A percentile compares a stretch with the other conserved stretches of the same genome.
phyloP scores from a whole-genome alignment of 805 yeast genomes.

The Starmerella stellata region DNA sequence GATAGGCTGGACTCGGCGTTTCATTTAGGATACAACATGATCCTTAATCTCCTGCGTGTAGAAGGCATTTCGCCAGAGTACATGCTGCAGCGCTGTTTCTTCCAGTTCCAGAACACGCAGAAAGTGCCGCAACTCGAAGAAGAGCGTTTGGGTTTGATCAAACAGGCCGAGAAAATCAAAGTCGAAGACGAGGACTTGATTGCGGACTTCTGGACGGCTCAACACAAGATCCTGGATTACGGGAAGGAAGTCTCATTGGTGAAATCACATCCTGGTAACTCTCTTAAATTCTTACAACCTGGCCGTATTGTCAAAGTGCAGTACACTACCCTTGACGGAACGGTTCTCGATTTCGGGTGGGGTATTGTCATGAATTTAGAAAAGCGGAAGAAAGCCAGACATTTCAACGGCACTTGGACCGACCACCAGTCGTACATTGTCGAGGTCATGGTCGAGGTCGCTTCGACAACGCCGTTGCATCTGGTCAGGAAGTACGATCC shows the following conservation, averaged over 20 bases:
- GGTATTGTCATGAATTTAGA: constrained; percentile 65
- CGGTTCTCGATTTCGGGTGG: constrained; percentile 74
- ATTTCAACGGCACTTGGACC: constrained; percentile 38
- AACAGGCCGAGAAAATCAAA: constrained; percentile 30
- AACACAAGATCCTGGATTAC: constrained; percentile 51
- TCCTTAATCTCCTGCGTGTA: constrained; percentile 80
- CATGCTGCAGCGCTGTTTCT: constrained; percentile 86
- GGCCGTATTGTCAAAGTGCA: constrained; percentile 68
- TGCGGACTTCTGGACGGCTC: constrained; percentile 66
- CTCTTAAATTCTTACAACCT: constrained; percentile 64
- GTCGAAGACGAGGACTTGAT: constrained; percentile 61
- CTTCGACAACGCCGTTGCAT: constrained; percentile 52
- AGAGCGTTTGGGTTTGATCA: constrained; percentile 37
- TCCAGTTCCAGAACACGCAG: constrained; percentile 83
- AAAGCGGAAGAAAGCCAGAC: constrained; percentile 37
- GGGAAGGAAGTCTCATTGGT: constrained; percentile 62
- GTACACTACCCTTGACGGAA: constrained; percentile 22
- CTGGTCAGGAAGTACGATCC: constrained; percentile 64
- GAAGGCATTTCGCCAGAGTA: constrained; percentile 97
- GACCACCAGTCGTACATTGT: constrained; percentile 86
- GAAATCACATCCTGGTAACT: constrained; percentile 78
- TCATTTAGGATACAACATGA: constrained; percentile 95
- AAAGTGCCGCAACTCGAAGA: constrained; percentile 73
- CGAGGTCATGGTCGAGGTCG: constrained; percentile 66
- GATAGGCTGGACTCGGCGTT: constrained; percentile 94